These are phyloP conservation scores for Plasmodium vivax DNA, from an alignment of 169 alveolate genomes.

Conservation along the genomic window DNA sequence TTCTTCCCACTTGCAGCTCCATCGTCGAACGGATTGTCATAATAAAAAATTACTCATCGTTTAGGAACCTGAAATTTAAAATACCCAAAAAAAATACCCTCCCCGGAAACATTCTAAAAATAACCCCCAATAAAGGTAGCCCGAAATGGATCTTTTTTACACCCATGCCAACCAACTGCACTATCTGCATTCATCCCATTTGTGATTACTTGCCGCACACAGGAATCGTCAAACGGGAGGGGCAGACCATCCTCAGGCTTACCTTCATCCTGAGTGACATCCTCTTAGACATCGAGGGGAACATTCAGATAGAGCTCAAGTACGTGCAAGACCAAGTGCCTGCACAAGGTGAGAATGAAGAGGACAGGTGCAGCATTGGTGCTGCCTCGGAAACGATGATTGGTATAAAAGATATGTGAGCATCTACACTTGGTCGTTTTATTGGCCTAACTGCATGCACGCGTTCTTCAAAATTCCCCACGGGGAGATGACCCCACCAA, in stretches of 20 bases:
- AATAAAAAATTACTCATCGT: slow-evolving; percentile 60
- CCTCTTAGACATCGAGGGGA: slow-evolving; percentile 70
- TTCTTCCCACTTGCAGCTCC: slow-evolving; percentile 13
- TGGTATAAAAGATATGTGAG: slow-evolving; percentile 30
- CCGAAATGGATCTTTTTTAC: not conserved
- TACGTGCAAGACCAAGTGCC: slow-evolving; percentile 3
- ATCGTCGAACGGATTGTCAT: slow-evolving; percentile 62
- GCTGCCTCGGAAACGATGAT: slow-evolving; percentile 15
- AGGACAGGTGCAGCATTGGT: not conserved
- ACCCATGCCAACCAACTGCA: not conserved
- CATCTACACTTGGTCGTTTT: not conserved
- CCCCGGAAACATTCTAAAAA: slow-evolving; percentile 48
- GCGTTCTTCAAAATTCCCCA: slow-evolving; percentile 1
- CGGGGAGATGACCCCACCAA: not conserved
- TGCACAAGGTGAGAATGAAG: not conserved
- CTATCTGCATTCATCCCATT: not conserved
- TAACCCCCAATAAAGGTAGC: slow-evolving; percentile 56
- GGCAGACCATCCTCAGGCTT: slow-evolving; percentile 21
- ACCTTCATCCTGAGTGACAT: slow-evolving; percentile 62
- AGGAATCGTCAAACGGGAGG: slow-evolving; percentile 60
- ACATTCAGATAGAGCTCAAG: slow-evolving; percentile 64
- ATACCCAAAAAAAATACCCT: slow-evolving; percentile 45
- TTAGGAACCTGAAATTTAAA: slow-evolving; percentile 50
- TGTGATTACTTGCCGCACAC: not conserved
- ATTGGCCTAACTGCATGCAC: not conserved